Percentiles rank a stretch among this genome's conserved stretches.
Evolutionary conservation across 805 yeast species (phyloP).

Genomic region (Candida takata): DNA sequence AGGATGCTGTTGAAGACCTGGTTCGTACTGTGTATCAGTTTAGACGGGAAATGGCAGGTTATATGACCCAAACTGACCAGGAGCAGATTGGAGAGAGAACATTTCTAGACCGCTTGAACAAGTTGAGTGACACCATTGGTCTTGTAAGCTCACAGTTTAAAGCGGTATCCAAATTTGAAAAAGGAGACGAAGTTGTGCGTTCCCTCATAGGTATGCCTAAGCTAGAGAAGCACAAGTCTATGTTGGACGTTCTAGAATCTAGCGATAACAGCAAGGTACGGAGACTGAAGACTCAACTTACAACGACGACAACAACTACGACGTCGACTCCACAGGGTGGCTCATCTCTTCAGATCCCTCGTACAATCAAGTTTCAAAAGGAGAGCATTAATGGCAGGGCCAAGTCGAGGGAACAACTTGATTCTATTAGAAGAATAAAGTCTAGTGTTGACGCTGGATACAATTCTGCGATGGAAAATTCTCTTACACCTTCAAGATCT

Average conservation of each 20-base stretch:
- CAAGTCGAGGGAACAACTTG: not conserved
- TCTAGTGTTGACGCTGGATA: conserved; percentile 7
- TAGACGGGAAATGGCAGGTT: not conserved
- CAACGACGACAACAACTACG: no score
- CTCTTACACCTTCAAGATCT: conserved; percentile 10
- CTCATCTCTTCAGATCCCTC: no score
- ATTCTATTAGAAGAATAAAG: conserved; percentile 6
- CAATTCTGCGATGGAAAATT: not conserved
- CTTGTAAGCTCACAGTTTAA: conserved; percentile 17
- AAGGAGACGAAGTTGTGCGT: conserved; percentile 34
- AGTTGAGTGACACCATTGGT: conserved; percentile 19
- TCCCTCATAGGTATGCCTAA: conserved; percentile 32
- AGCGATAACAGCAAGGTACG: not conserved
- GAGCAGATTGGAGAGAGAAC: not conserved
- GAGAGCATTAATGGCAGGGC: not conserved
- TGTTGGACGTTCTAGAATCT: conserved; percentile 20
- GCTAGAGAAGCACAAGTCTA: conserved; percentile 17
- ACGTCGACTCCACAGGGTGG: no score
- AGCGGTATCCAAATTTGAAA: conserved; percentile 27
- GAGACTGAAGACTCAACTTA: conserved; percentile 5
- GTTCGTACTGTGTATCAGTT: not conserved
- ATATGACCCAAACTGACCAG: not conserved
- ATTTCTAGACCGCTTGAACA: conserved; percentile 11
- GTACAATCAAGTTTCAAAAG: not conserved
- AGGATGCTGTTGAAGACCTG: conserved; percentile 1